Evolutionary conservation across 2,329 filamentous ascomycete genomes (phyloP).

Genomic region (Fusarium beomiforme): DNA sequence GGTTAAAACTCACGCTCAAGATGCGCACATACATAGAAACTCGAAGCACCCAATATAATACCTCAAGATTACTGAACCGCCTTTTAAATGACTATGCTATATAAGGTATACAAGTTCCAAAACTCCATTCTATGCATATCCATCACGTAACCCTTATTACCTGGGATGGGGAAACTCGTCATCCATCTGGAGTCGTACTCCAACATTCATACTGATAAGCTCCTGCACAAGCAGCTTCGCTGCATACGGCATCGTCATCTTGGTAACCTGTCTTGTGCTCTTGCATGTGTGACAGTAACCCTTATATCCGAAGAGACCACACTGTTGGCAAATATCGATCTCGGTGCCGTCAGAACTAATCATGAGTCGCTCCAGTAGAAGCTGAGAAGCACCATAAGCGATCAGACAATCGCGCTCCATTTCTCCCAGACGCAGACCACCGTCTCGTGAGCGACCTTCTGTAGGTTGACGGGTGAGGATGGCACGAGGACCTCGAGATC

Average conservation of each 20-base stretch:
- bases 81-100: slow-evolving; percentile 25
- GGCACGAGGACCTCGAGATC: slow-evolving; percentile 87
- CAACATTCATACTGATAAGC: slow-evolving; percentile 98
- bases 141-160: slow-evolving; percentile 33
- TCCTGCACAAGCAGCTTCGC: slow-evolving; percentile 97
- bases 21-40: slow-evolving; percentile 1
- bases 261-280: slow-evolving; percentile 82
- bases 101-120: slow-evolving; percentile 29
- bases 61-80: slow-evolving; percentile 13
- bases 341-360: slow-evolving; percentile 89
- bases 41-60: slow-evolving; percentile 13
- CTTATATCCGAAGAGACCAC: slow-evolving; percentile 94
- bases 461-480: slow-evolving; percentile 96
- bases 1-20: neutral
- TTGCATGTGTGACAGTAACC: slow-evolving; percentile 95
- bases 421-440: slow-evolving; percentile 92
- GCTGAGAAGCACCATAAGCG: slow-evolving; percentile 92
- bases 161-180: slow-evolving; percentile 86
- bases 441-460: slow-evolving; percentile 91
- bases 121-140: slow-evolving; percentile 30
- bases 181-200: slow-evolving; percentile 86
- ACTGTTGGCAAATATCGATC: slow-evolving; percentile 93
- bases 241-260: slow-evolving; percentile 97
- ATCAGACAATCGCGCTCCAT: slow-evolving; percentile 99
- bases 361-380: slow-evolving; percentile 94